phyloP scores from a whole-genome alignment of 805 yeast species.

The Lachancea thermotolerans region DNA sequence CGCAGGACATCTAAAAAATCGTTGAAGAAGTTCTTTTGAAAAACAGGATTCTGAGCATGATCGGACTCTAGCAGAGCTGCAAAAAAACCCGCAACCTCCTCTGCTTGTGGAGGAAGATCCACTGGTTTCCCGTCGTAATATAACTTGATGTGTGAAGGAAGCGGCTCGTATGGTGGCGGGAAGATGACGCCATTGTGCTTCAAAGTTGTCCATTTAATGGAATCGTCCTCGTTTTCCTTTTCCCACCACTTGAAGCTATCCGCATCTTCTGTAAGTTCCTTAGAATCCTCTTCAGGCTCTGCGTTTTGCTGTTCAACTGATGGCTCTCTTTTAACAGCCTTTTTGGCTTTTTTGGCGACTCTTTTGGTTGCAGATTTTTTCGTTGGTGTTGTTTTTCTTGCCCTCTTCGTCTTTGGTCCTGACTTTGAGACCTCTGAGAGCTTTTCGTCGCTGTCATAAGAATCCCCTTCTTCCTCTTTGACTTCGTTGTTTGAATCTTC shows the following conservation, averaged over 20 bases:
- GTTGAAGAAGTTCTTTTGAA: slow-evolving; percentile 77
- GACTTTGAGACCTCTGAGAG: slow-evolving; percentile 2
- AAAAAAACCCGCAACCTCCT: slow-evolving; percentile 93
- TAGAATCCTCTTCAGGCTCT: slow-evolving; percentile 24
- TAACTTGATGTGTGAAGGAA: slow-evolving; percentile 71
- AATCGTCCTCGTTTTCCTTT: slow-evolving; percentile 58
- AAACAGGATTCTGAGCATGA: slow-evolving; percentile 80
- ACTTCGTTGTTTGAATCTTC: slow-evolving; percentile 15
- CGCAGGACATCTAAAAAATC: slow-evolving; percentile 67
- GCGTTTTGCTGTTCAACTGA: slow-evolving; percentile 11
- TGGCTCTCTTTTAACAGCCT: slow-evolving; percentile 5
- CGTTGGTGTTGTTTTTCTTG: not conserved
- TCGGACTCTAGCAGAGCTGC: slow-evolving; percentile 85
- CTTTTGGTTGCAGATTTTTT: slow-evolving; percentile 10
- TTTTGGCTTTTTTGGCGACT: slow-evolving; percentile 2
- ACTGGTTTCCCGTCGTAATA: slow-evolving; percentile 75
- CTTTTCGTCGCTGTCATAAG: slow-evolving; percentile 13
- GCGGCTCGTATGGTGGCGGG: slow-evolving; percentile 85
- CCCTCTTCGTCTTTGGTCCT: not conserved
- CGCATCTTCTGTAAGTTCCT: slow-evolving; percentile 46
- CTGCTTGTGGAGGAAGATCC: slow-evolving; percentile 70
- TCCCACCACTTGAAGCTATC: slow-evolving; percentile 84
- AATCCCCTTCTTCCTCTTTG: slow-evolving; percentile 9
- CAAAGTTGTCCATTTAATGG: slow-evolving; percentile 77
- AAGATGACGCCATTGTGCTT: slow-evolving; percentile 88